Evolutionary conservation across 2,329 filamentous ascomycete species (phyloP).

Genomic region (Endocalyx cinctus): DNA sequence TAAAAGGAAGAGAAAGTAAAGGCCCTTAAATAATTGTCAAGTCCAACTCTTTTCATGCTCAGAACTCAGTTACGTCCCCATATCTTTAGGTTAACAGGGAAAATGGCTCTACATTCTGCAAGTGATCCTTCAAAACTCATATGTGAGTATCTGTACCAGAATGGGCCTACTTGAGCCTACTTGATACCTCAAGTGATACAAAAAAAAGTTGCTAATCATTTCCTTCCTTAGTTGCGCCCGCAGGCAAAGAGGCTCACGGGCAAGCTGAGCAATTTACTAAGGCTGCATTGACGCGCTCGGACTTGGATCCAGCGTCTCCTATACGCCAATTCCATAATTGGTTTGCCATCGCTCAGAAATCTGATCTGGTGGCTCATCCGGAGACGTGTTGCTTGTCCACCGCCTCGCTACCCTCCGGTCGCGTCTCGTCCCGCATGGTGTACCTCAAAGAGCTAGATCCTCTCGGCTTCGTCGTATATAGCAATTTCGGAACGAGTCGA

Average conservation of each 20-base stretch:
- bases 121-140: slow-evolving; percentile 19
- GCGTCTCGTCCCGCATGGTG: slow-evolving; percentile 78
- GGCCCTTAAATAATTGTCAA: too few relatives aligned
- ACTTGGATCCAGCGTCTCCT: slow-evolving; percentile 61
- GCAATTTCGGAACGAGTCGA: slow-evolving; percentile 78
- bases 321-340: slow-evolving; percentile 83
- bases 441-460: slow-evolving; percentile 93
- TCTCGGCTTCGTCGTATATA: slow-evolving; percentile 84
- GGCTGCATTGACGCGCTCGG: slow-evolving; percentile 53
- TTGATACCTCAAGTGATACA: too few relatives aligned
- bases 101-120: slow-evolving; percentile 25
- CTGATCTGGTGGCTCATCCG: slow-evolving; percentile 59
- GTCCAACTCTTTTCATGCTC: too few relatives aligned
- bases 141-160: slow-evolving; percentile 14
- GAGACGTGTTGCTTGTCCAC: slow-evolving; percentile 89
- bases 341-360: slow-evolving; percentile 69
- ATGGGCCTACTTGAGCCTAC: neutral
- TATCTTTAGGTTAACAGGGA: too few relatives aligned
- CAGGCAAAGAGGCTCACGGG: slow-evolving; percentile 48
- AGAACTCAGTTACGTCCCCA: too few relatives aligned
- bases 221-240: slow-evolving; percentile 53
- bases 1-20: too few relatives aligned
- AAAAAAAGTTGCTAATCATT: too few relatives aligned
- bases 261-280: slow-evolving; percentile 74
- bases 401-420: slow-evolving; percentile 74